Evolutionary conservation across 495 filamentous ascomycete genomes (phyloP).

Genomic region (Penicillium ucsense): DNA sequence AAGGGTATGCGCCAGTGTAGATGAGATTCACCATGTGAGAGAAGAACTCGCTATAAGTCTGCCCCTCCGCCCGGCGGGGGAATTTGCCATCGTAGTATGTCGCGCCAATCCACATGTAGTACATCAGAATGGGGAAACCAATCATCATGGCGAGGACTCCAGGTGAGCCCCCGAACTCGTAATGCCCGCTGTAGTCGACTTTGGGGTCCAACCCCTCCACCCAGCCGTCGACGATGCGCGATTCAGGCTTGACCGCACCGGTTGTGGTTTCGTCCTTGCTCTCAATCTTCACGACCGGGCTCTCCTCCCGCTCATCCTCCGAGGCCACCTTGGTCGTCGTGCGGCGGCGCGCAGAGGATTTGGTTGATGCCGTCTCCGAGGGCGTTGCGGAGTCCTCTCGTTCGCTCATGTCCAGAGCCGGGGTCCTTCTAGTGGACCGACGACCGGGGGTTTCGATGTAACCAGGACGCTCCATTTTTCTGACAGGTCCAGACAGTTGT

Average conservation of each 20-base stretch:
- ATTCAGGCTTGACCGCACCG: slow-evolving; percentile 10
- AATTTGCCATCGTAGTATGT: slow-evolving; percentile 81
- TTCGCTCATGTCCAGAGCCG: slow-evolving; percentile 21
- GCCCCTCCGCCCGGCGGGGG: slow-evolving; percentile 53
- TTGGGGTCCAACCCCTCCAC: slow-evolving; percentile 60
- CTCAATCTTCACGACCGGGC: slow-evolving; percentile 13
- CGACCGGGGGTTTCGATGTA: slow-evolving; percentile 49
- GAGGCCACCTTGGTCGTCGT: slow-evolving; percentile 21
- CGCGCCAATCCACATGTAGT: slow-evolving; percentile 97
- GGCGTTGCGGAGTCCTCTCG: slow-evolving; percentile 25
- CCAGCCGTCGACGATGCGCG: slow-evolving; percentile 55
- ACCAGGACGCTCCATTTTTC: slow-evolving; percentile 47
- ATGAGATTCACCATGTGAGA: slow-evolving; percentile 56
- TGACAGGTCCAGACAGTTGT: slow-evolving; percentile 8
- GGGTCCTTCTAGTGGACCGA: slow-evolving; percentile 36
- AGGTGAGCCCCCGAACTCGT: slow-evolving; percentile 79
- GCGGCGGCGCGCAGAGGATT: slow-evolving; percentile 26
- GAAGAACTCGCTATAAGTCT: slow-evolving; percentile 59
- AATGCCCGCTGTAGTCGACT: slow-evolving; percentile 69
- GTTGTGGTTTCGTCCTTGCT: slow-evolving; percentile 32
- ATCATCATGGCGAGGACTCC: slow-evolving; percentile 81
- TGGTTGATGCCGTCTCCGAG: slow-evolving; percentile 11
- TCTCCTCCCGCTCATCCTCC: slow-evolving; percentile 27
- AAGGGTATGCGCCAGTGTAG: slow-evolving; percentile 74
- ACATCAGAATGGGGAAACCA: slow-evolving; percentile 88